Percentiles rank a stretch among this genome's conserved stretches.
These are phyloP conservation scores for Rubia tinctorum DNA, from an alignment of 305 asterid genomes.

Conservation along the genomic window DNA sequence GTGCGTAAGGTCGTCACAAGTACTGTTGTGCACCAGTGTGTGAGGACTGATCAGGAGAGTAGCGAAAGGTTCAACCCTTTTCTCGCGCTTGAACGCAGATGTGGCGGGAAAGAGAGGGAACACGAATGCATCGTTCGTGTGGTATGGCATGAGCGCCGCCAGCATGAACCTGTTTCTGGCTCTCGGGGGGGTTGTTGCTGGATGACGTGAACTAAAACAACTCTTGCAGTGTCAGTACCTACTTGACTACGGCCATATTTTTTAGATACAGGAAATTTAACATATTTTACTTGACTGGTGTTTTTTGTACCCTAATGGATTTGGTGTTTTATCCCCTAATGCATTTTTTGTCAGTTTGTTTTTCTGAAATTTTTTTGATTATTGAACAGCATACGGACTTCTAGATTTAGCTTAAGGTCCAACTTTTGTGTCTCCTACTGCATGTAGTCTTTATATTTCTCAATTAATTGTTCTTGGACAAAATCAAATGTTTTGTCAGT, in stretches of 20 bases:
- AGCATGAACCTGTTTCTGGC: neutral
- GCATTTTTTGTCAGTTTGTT: neutral
- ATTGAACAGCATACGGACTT: slow-evolving; percentile 5
- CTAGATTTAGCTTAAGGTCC: slow-evolving; percentile 34
- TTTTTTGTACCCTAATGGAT: no score
- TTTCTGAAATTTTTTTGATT: neutral
- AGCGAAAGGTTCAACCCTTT: neutral
- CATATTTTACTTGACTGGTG: neutral
- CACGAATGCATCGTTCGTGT: neutral
- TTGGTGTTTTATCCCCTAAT: no score
- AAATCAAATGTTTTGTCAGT: no score
- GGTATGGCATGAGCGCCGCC: neutral
- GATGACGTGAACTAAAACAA: neutral
- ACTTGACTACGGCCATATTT: neutral
- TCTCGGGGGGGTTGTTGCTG: neutral
- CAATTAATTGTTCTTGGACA: no score
- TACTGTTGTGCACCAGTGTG: neutral
- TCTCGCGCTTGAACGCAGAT: neutral
- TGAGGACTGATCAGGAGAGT: no score
- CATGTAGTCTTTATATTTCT: slow-evolving; percentile 13
- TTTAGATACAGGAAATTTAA: neutral
- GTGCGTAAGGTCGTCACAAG: neutral
- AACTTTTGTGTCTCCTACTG: slow-evolving; percentile 19
- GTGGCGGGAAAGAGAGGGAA: neutral
- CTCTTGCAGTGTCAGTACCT: neutral